Percentiles rank a stretch among this genome's conserved stretches.
phyloP scores from a whole-genome alignment of 805 yeast genomes.

The Helenozyma rhizophorensis region DNA sequence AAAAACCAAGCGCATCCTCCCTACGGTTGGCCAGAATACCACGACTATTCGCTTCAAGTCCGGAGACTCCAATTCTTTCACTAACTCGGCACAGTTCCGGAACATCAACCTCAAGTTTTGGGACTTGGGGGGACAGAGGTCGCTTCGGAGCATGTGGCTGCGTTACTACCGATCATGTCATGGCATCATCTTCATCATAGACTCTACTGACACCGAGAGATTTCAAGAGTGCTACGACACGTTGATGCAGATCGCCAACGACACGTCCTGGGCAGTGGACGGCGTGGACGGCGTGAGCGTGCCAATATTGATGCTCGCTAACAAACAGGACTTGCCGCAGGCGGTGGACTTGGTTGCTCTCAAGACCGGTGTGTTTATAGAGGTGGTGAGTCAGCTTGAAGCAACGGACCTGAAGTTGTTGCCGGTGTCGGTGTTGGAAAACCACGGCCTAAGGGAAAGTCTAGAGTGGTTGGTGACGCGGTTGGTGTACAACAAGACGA shows the following conservation, averaged over 20 bases:
- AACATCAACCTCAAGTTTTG: slow-evolving; percentile 69
- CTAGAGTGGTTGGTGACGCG: slow-evolving; percentile 84
- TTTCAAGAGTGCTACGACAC: slow-evolving; percentile 78
- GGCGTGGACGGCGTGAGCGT: slow-evolving; percentile 45
- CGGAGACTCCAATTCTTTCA: slow-evolving; percentile 34
- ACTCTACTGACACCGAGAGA: slow-evolving; percentile 79
- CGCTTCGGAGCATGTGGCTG: slow-evolving; percentile 82
- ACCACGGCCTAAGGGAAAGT: slow-evolving; percentile 82
- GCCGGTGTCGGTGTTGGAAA: slow-evolving; percentile 81
- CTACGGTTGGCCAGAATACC: slow-evolving; percentile 93
- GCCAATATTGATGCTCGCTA: slow-evolving; percentile 91
- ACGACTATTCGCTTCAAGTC: slow-evolving; percentile 32
- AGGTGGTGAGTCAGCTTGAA: slow-evolving; percentile 72
- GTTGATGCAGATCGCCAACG: slow-evolving; percentile 43
- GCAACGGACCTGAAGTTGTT: slow-evolving; percentile 90
- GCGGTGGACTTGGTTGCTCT: slow-evolving; percentile 48
- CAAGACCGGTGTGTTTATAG: slow-evolving; percentile 80
- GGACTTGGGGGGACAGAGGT: slow-evolving; percentile 95
- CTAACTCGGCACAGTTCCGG: slow-evolving; percentile 28
- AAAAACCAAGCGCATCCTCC: slow-evolving; percentile 61
- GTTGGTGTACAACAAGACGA: slow-evolving; percentile 59
- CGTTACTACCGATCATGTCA: slow-evolving; percentile 83
- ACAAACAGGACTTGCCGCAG: slow-evolving; percentile 75
- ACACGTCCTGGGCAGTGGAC: slow-evolving; percentile 36
- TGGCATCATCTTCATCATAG: slow-evolving; percentile 89